Evolutionary conservation across 1,139 yeast species (phyloP), one percentile per base, ranked within the genome.

Genomic region (Debaryomyces sp.): DNA sequence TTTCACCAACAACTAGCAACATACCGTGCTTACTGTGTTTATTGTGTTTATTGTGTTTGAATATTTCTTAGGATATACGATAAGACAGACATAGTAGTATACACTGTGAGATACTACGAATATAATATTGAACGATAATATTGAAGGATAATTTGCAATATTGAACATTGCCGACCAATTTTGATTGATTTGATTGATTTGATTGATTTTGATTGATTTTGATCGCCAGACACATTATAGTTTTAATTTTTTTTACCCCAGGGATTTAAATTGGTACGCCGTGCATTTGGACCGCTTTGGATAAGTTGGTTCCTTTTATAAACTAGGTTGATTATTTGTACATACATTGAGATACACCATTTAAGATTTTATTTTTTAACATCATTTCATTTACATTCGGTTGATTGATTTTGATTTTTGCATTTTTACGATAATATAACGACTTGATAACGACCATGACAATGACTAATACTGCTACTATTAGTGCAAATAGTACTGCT

Each of bases 361-460:
- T 22, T 35, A 21, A 10, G 26, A 35, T 21, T 21, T 35, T 35
- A 18, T 35, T 35, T n/a, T 21, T 35, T 35, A 18, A 35, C 26
- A 35, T 35, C 38, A 35, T 35, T 35, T 35, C 38, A 10, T n/a
- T 21, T 18, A 34, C 22, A 17, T 21, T 10, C 12, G 17, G 24
- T 34, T 30, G 34, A 32, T 35, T 35, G 38, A 21, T 35, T 35
- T 34, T 36, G 45, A 33, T 13, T 35, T 38, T 30, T 29, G 30
- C 27, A 34, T 33, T 17, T 22, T 42, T 26, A 42, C 40, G 39
- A 35, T 35, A 42, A 34, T 34, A 24, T 42, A 24, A 34, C 40
- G 45, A 23, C 29, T 33, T 29, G 38, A 42, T 24, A 34, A 42
- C 24, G 40, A 42, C 13, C 15, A 41, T 29, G 46, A 34, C 44